Base-by-base conservation (phyloP, 345 rosid genomes). In the Syzygium aqueum region DNA sequence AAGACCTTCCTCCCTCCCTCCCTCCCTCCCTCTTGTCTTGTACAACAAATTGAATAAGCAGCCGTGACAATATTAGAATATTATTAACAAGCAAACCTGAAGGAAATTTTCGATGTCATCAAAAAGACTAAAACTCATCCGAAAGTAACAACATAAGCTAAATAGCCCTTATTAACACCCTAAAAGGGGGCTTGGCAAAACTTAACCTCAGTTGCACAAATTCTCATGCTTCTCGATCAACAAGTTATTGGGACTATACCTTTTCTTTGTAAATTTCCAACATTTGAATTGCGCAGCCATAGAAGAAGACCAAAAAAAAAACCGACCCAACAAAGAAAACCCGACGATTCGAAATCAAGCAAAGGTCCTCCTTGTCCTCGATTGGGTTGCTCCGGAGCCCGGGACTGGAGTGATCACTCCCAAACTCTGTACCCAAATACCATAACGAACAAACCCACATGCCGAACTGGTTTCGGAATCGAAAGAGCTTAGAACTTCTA, bases 11-110 rank as follows among this genome's bases (percentile, higher is more conserved):
- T 65, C 37, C 37, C 40, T 3, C 22, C 56, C 22, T 17, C 21
- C 40, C 2, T 28, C 22, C 77, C 28, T 65, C 77, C 22, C 43
- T 65, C 2, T 65, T 1, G 77, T 65, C 2, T 65, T 1, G 77
- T 30, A 17, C 1, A 65, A 16, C 77, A 65, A 30, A 30, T 33
- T 65, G 77, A 65, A 65, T 17, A 65, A 30, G 40, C 6, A 4
- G 40, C 77, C 1, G 1, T 0, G 1, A 65, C 43, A 30, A 30
- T 8, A 0, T 65, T 1, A 0, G 3, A 0, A 30, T 65, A 0
- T 65, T 0, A 8, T 65, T 30, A 65, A 30, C 22, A 65, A 30
- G 43, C 22, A 65, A 0, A 65, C 77, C 77, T 3, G 77, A 1
- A 30, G 43, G 43, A 16, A 16, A 8, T 0, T 67, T 0, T 67